A percentile compares a stretch with the other conserved stretches of the same genome.
These are phyloP conservation scores for Achaetomium macrosporum DNA, from an alignment of 2,329 filamentous ascomycete species.

Conservation along the genomic window DNA sequence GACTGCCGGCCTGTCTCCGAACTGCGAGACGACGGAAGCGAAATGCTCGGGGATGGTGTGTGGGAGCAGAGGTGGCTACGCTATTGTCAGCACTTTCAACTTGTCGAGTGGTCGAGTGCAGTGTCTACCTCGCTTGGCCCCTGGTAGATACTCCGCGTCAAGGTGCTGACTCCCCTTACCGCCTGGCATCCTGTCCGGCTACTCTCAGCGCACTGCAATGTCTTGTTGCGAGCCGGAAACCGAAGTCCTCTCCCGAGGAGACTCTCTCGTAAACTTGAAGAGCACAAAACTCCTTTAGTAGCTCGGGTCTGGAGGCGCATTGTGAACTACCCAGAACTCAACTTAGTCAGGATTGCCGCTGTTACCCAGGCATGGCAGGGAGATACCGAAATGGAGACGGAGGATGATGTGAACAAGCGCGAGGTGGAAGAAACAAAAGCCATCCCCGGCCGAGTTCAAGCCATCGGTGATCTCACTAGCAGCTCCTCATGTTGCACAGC, in stretches of 20 bases:
- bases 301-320: conserved; percentile 6
- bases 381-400: background rate
- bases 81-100: background rate
- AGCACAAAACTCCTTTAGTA: background rate
- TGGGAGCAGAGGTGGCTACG: conserved; percentile 58
- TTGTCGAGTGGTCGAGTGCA: background rate
- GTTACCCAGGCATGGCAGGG: background rate
- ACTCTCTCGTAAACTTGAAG: background rate
- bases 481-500: background rate
- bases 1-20: conserved; percentile 60
- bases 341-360: background rate
- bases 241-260: background rate
- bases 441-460: background rate
- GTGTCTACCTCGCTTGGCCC: conserved; percentile 21
- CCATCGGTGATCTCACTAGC: background rate
- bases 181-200: background rate
- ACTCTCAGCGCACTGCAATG: background rate
- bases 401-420: background rate
- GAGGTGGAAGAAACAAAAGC: background rate
- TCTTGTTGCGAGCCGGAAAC: background rate
- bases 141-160: conserved; percentile 22
- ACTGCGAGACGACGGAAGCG: conserved; percentile 52
- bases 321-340: background rate
- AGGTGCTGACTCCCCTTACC: conserved; percentile 13
- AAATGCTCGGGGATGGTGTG: conserved; percentile 71